Conservation (phyloP, 129 eudicot species). For the Heracleum sosnowskyi region DNA sequence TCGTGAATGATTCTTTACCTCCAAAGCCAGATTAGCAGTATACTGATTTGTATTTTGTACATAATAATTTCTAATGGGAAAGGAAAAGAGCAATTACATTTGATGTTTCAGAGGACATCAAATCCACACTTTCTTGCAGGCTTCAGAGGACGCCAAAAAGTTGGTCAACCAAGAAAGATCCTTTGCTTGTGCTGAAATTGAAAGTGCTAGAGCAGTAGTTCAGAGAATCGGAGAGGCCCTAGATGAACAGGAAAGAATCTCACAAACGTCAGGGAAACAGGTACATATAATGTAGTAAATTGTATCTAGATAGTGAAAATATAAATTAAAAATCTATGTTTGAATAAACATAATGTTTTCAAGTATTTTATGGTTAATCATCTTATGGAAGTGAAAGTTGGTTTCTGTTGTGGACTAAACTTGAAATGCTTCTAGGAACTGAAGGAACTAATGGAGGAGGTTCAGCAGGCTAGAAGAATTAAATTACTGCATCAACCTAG, state of each 20-base stretch:
- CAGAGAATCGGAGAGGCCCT: constrained; percentile 96
- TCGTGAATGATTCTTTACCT: background rate
- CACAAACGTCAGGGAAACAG: constrained; percentile 71
- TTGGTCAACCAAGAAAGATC: constrained; percentile 97
- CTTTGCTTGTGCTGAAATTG: constrained; percentile 98
- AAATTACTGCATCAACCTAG: constrained; percentile 83
- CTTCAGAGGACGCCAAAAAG: constrained; percentile 97
- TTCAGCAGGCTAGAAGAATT: constrained; percentile 90
- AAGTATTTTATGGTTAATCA: background rate
- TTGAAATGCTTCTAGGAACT: constrained; percentile 49
- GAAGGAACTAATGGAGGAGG: constrained; percentile 77
- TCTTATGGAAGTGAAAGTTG: background rate
- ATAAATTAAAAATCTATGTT: background rate
- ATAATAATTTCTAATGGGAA: background rate
- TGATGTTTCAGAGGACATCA: background rate
- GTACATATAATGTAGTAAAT: constrained; percentile 16
- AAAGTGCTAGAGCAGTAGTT: constrained; percentile 94
- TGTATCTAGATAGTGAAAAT: background rate
- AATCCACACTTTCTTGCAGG: constrained; percentile 39
- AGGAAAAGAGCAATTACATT: background rate
- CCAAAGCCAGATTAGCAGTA: background rate
- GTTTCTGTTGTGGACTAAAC: constrained; percentile 9
- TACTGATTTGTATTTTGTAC: background rate
- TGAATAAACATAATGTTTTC: background rate
- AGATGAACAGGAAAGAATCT: constrained; percentile 78